phyloP scores from a whole-genome alignment of 1,284 basidiomycete genomes.

The Trametes versicolor region DNA sequence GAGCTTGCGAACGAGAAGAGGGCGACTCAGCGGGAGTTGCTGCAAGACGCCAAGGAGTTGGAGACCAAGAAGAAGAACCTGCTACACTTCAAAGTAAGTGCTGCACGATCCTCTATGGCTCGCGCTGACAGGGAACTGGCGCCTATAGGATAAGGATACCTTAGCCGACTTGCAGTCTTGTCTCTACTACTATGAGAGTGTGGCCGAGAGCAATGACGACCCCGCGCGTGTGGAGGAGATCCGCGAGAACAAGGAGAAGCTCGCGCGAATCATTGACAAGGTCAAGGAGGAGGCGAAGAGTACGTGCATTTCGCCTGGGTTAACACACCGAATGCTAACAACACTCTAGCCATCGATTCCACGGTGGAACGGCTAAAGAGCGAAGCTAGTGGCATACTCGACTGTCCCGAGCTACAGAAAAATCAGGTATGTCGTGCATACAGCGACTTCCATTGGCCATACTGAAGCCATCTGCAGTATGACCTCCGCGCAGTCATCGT shows the following conservation, averaged over 20 bases:
- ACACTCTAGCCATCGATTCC: constrained; percentile 59
- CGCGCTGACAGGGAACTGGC: neutral
- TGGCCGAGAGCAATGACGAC: constrained; percentile 61
- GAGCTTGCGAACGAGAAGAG: constrained; percentile 60
- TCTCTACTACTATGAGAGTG: constrained; percentile 74
- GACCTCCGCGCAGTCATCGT: constrained; percentile 79
- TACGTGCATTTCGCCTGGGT: constrained; percentile 40
- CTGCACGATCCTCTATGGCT: neutral
- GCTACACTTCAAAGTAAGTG: constrained; percentile 63
- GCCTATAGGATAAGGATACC: constrained; percentile 65
- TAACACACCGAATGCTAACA: constrained; percentile 8
- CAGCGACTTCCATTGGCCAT: neutral
- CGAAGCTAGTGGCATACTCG: constrained; percentile 57
- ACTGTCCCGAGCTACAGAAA: constrained; percentile 69
- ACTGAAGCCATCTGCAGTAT: constrained; percentile 56
- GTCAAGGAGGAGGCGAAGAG: constrained; percentile 65
- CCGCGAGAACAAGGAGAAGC: constrained; percentile 53
- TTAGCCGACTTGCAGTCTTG: constrained; percentile 66
- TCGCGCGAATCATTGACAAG: constrained; percentile 60
- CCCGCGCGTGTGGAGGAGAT: constrained; percentile 56
- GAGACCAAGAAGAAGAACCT: constrained; percentile 56
- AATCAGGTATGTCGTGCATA: constrained; percentile 55
- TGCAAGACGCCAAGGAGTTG: constrained; percentile 58
- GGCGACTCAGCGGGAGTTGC: constrained; percentile 54
- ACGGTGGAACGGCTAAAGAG: constrained; percentile 55